Base-by-base conservation (phyloP, 352 stramenopile genomes). In the Globisporangium sylvaticum region DNA sequence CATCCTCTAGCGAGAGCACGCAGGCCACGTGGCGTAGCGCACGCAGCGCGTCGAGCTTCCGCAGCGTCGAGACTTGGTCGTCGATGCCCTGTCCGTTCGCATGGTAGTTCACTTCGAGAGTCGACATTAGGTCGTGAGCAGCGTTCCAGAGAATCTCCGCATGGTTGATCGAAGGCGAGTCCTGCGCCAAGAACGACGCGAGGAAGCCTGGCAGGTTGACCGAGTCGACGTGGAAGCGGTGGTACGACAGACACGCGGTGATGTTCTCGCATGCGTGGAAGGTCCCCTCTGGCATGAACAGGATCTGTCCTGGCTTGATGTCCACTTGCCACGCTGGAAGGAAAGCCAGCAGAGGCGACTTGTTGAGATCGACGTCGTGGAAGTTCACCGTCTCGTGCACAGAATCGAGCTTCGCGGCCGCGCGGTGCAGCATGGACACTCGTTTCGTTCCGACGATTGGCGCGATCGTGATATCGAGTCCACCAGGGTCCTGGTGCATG, bases 101-200 rank as follows among this genome's bases (percentile, higher is more conserved):
- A 67, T 82, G 78, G 67, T 81, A 89, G 44, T 76, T 95, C 69
- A 86, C 76, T 63, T 97, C 90, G 8, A 97, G 73, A 25, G 88
- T 81, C 24, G 84, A 80, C 71, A 98, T 97, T 10, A 98, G 75
- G 64, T 96, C 91, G 61, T 93, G 83, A 12, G 81, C 81, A 12
- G 88, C 78, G 72, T 98, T 98, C 94, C 94, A 98, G 44, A 98
- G 64, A 54, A 98, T 95, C 73, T 97, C 90, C 37, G 90, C 87
- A 58, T 98, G 91, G 63, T 96, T 89, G 62, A 98, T 96, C 54
- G 92, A 85, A 20, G 81, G 83, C 25, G 91, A 91, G 77, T 98
- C 94, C 62, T 94, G 80, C 42, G 92, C 88, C 55, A 97, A 80
- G 66, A 98, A 90, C 18, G 90, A 97, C 61, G 84, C 69, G 9